Evolutionary conservation across 768 basidiomycete genomes (phyloP), one percentile per base, ranked within the genome.

Genomic region (Calvatia gigantea): DNA sequence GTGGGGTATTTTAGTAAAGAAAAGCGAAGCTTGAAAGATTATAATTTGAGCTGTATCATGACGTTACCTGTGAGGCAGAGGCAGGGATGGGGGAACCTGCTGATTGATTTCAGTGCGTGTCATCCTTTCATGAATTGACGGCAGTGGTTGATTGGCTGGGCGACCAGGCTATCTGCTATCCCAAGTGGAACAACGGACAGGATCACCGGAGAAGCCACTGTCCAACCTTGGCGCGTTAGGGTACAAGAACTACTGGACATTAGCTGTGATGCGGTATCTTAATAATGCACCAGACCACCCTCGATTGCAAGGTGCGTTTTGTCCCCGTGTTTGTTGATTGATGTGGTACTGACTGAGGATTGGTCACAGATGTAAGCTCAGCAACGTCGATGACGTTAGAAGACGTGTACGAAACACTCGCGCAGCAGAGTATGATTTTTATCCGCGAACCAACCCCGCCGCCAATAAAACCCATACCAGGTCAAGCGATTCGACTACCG

Each of bases 11-110:
- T 99, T 68, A 92, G 89, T 73, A 99, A 99, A 71, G 97, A 99
- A 79, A 99, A 99, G 75, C 80, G 92, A 50, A 95, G 93, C 68
- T 87, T 89, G 53, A 94, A 94, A 72, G 91, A 94, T 65, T 94
- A 94, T 70, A 99, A 99, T 73, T 86, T 99, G 61, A 96, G 94
- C 70, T 99, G 97, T 76, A 99, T 99, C 67, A 98, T 99, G 95
- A 98, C 97, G 15, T 75, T 99, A 17, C 97, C 97, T 1, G 89
- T 98, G 35, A 76, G 94, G 60, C 96, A 98, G 71, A 76, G 96
- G 60, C 86, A 89, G 70, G 97, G 97, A 0, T 99, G 96, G 95
- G 97, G 97, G 11, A 93, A 94, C 70, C 79, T 93, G 52, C 79
- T 99, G 63, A 98, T 99, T 62, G 97, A 98, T 71, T 98, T 99